Base-by-base conservation (phyloP, 179 eudicot species). In the Gypsophila paniculata region DNA sequence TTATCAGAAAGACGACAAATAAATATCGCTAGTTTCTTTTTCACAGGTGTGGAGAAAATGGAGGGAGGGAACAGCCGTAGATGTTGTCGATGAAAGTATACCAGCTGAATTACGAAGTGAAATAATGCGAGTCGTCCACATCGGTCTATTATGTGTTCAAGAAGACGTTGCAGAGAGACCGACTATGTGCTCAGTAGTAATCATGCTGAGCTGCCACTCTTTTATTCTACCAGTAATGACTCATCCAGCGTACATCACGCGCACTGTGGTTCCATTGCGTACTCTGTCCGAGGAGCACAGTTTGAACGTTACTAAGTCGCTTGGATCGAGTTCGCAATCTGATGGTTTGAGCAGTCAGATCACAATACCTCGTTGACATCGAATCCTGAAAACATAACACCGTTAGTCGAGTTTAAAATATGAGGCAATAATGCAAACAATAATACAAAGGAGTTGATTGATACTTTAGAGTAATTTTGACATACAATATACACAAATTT, bases 1-100 rank as follows among this genome's bases (percentile, higher is more conserved):
- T 7, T n/a, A 7, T 54, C 59, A 54, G 23, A 42, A 42, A 42
- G 46, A 42, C 25, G 18, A 54, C 1, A 46, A 46, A 46, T 18
- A n/a, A n/a, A 21, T 54, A n/a, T 54, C 32, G 59, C 34, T 32
- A 4, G 2, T 21, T 53, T 44, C 0, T 42, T 6, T 55, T 0
- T 42, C 63, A 12, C 34, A 89, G 89, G 94, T 77, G 8, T 87
- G 94, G 94, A 82, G 72, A 68, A 22, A 76, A 55, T 87, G 90
- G 93, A 73, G 10, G 14, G 81, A 80, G 8, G 83, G 76, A 5
- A 75, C 48, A 5, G 70, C 76, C 0, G 11, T 48, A 22, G 23
- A 73, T 13, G 7, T 87, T 1, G 65, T 80, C 2, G 89, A 89
- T 75, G 66, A 75, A 49, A 44, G 51, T 5, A 26, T 89, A 51